Evolutionary conservation across 208 protist genomes (phyloP), one percentile per base, ranked within the genome.

Genomic region (Acanthamoeba lenticulata): DNA sequence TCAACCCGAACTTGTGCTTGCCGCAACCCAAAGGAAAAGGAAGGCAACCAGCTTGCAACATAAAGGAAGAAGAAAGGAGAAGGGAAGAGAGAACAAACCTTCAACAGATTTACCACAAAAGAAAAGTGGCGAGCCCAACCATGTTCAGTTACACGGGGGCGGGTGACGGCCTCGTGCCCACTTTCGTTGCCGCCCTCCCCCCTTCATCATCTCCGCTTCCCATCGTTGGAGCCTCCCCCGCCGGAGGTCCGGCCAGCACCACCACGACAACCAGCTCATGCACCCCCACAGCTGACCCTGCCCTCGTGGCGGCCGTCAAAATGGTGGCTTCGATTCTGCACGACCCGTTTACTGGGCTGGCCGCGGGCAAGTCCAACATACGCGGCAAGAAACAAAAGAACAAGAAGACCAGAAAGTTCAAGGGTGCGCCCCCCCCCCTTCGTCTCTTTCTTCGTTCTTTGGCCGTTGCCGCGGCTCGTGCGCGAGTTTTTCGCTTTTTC

Each of bases 401-500:
- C 36, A 79, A 79, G 34, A 79, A 79, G 69, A n/a, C 69, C 69
- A 40, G 69, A 6, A 79, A 79, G 36, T 79, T 79, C 69, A 79
- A 79, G 34, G 69, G 69, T 21, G 24, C 27, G 69, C 69, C 69
- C 36, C 81, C 38, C 52, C 29, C 44, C 44, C 0, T 6, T 36
- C 17, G 9, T 62, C 38, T 6, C 47, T 55, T 19, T 89, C n/a
- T 57, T 17, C 32, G 19, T 24, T 40, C 32, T 65, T 89, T n/a
- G n/a, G n/a, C n/a, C n/a, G n/a, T n/a, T n/a, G n/a, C n/a, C n/a
- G n/a, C n/a, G n/a, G n/a, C n/a, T n/a, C n/a, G n/a, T n/a, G n/a
- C n/a, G n/a, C n/a, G n/a, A n/a, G n/a, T n/a, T n/a, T n/a, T n/a
- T n/a, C n/a, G n/a, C n/a, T n/a, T n/a, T n/a, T n/a, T n/a, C n/a